These are phyloP conservation scores for Striga hermonthica DNA, from an alignment of 305 asterid genomes.

Conservation along the genomic window DNA sequence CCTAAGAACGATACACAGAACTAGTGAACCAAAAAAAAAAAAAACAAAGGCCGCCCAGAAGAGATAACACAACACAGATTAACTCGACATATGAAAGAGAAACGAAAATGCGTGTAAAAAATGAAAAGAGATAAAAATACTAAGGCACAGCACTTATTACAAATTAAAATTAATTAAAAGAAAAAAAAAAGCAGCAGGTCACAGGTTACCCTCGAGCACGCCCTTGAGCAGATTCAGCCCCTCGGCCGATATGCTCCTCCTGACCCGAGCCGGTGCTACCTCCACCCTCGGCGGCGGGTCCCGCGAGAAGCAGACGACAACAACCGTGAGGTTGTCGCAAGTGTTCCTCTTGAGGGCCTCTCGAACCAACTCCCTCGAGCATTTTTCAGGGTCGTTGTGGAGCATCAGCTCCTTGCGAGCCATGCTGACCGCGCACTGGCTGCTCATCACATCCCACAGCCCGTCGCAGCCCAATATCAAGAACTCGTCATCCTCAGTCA, in stretches of 20 bases:
- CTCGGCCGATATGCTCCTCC: slow-evolving; percentile 79
- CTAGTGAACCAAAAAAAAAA: too few species aligned
- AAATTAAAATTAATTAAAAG: too few species aligned
- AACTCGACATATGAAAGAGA: too few species aligned
- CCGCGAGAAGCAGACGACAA: slow-evolving; percentile 70
- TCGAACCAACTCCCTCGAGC: slow-evolving; percentile 77
- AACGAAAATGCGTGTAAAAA: too few species aligned
- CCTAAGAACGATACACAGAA: too few species aligned
- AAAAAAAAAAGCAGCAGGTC: too few species aligned
- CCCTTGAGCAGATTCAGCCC: slow-evolving; percentile 84
- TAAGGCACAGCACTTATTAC: too few species aligned
- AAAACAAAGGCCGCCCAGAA: too few species aligned
- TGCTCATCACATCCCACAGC: slow-evolving; percentile 94
- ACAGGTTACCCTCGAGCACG: slow-evolving; percentile 56
- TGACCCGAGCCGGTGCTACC: slow-evolving; percentile 46
- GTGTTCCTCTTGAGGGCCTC: slow-evolving; percentile 83
- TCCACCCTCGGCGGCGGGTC: slow-evolving; percentile 85
- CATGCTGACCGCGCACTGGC: slow-evolving; percentile 86
- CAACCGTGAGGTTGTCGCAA: slow-evolving; percentile 70
- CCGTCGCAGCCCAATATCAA: slow-evolving; percentile 86
- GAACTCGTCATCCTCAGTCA: slow-evolving; percentile 84
- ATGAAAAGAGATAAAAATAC: too few species aligned
- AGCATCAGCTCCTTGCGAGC: slow-evolving; percentile 83
- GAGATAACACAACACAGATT: too few species aligned
- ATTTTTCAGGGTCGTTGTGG: slow-evolving; percentile 80